Evolutionary conservation across 2,329 filamentous ascomycete genomes (phyloP).

Genomic region (Aspergillus sp.): DNA sequence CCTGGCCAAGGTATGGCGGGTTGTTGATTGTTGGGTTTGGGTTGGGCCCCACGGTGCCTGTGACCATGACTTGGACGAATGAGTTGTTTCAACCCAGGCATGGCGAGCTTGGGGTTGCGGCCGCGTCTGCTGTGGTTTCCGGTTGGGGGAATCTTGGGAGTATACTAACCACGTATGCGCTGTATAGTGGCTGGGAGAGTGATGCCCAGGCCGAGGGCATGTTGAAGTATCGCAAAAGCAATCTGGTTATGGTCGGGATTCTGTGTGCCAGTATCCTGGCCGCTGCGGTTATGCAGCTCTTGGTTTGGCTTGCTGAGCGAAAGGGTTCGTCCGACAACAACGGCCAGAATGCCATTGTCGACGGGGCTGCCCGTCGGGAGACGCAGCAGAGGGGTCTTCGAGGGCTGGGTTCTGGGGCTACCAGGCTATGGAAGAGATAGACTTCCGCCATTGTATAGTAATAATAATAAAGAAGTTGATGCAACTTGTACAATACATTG

Average conservation of each 20-base stretch:
- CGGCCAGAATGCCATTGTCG: slow-evolving; percentile 10
- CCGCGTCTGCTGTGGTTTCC: slow-evolving; percentile 75
- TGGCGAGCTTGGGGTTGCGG: slow-evolving; percentile 82
- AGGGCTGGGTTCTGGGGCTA: slow-evolving; percentile 18
- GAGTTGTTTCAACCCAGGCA: slow-evolving; percentile 86
- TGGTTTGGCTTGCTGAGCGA: slow-evolving; percentile 46
- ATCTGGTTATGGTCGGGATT: slow-evolving; percentile 81
- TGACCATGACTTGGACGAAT: slow-evolving; percentile 88
- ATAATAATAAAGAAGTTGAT: too few relatives aligned
- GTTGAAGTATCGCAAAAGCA: slow-evolving; percentile 70
- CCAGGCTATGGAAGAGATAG: slow-evolving; percentile 3
- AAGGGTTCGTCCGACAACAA: slow-evolving; percentile 1
- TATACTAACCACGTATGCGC: slow-evolving; percentile 77
- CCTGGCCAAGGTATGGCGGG: slow-evolving; percentile 80
- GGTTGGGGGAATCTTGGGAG: slow-evolving; percentile 80
- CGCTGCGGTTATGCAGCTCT: slow-evolving; percentile 54
- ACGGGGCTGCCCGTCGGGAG: slow-evolving; percentile 31
- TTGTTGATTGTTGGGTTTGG: slow-evolving; percentile 87
- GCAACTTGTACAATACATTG: background rate
- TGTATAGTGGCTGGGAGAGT: slow-evolving; percentile 78
- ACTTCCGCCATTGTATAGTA: background rate
- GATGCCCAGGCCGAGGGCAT: slow-evolving; percentile 58
- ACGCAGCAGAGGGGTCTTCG: slow-evolving; percentile 28
- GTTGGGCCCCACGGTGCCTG: slow-evolving; percentile 80
- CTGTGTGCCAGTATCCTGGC: slow-evolving; percentile 67